Conservation (phyloP, 371 early-diverging fungal species). For the Funneliformis caledonium region DNA sequence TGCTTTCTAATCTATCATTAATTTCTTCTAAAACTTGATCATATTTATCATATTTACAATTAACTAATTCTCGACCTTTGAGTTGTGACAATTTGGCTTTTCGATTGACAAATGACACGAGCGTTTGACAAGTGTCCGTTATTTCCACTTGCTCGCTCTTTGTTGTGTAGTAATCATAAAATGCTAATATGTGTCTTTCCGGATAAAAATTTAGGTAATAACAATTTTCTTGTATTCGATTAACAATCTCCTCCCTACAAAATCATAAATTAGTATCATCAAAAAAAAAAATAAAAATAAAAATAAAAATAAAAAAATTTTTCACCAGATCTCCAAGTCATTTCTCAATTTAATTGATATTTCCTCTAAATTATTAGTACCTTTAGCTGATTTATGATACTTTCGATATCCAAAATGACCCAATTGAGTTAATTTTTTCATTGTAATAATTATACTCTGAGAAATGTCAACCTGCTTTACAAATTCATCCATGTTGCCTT, state of each 20-base stretch:
- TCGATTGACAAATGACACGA: conserved; percentile 23
- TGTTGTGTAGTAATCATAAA: conserved; percentile 27
- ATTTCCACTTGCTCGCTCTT: not conserved
- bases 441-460: conserved; percentile 30
- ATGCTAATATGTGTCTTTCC: conserved; percentile 32
- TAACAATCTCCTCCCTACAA: conserved; percentile 20
- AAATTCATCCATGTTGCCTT: conserved; percentile 30
- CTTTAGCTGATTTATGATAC: not conserved
- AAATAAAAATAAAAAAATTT: not conserved
- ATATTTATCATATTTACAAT: not conserved
- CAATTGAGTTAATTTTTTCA: conserved; percentile 34
- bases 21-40: not conserved
- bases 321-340: conserved; percentile 33
- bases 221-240: conserved; percentile 17
- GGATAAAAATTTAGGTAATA: conserved; percentile 39
- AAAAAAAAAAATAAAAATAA: not conserved
- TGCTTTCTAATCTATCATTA: conserved; percentile 4
- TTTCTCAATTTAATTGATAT: conserved; percentile 2
- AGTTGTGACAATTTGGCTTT: conserved; percentile 10
- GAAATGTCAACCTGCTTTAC: conserved; percentile 33
- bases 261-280: not conserved
- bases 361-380: not conserved
- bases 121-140: conserved; percentile 2
- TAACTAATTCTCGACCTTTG: not conserved
- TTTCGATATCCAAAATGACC: conserved; percentile 41